phyloP scores from a whole-genome alignment of 306 rosid genomes.

The Canavalia gladiata region DNA sequence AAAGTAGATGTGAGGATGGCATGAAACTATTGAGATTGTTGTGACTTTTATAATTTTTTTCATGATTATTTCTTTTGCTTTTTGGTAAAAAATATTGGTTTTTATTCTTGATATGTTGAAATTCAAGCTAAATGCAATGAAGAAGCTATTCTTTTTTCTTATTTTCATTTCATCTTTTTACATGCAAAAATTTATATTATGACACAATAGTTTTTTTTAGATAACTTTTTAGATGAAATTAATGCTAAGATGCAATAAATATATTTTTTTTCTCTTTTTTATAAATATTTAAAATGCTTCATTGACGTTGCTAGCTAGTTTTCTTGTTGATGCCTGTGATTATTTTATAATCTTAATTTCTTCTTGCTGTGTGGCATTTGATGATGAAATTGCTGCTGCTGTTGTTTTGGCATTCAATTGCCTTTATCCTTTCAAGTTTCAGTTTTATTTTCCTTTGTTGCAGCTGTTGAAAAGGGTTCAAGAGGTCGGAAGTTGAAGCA shows the following conservation, averaged over 20 bases:
- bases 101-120: constrained; percentile 8
- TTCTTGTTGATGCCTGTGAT: constrained; percentile 13
- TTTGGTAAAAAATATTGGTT: neutral
- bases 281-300: neutral
- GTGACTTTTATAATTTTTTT: constrained; percentile 7
- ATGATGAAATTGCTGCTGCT: constrained; percentile 16
- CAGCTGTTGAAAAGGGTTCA: constrained; percentile 91
- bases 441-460: constrained; percentile 46
- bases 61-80: neutral
- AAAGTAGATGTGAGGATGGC: constrained; percentile 79
- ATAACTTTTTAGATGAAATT: constrained; percentile 9
- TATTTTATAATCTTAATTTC: constrained; percentile 21
- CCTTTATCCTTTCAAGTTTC: constrained; percentile 22
- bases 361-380: constrained; percentile 39
- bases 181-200: neutral
- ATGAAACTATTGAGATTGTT: constrained; percentile 44
- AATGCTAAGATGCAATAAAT: neutral
- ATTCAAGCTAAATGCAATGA: constrained; percentile 9
- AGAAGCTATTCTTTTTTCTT: neutral
- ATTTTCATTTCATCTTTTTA: neutral
- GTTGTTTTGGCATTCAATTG: constrained; percentile 29
- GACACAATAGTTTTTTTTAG: neutral
- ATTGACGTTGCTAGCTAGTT: constrained; percentile 21
- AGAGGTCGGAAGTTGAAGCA: constrained; percentile 89
- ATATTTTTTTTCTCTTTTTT: neutral